These are phyloP conservation scores for Bipolaris bicolor DNA, from an alignment of 2,329 filamentous ascomycete species.

Conservation along the genomic window DNA sequence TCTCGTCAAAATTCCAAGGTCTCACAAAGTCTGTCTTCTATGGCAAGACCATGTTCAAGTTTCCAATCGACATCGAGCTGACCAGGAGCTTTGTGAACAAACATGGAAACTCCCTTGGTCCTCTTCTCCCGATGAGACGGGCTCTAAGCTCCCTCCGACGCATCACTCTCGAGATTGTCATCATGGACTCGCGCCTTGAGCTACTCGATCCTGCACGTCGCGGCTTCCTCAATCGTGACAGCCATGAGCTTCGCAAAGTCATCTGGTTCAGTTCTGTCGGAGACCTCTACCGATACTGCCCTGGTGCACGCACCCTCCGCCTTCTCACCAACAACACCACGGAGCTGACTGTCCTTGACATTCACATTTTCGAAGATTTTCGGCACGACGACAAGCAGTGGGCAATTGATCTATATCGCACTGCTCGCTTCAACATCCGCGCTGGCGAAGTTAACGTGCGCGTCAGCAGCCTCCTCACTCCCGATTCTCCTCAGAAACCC, in stretches of 20 bases:
- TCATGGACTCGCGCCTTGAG: conserved; percentile 15
- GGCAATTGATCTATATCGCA: conserved; percentile 7
- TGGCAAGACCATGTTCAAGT: conserved; percentile 11
- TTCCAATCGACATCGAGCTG: not conserved
- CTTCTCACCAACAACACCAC: conserved; percentile 11
- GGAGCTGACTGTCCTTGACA: conserved; percentile 11
- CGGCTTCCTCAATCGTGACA: not conserved
- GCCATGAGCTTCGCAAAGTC: not conserved
- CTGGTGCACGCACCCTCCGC: conserved; percentile 16
- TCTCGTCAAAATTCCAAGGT: conserved; percentile 10
- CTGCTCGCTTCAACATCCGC: conserved; percentile 10
- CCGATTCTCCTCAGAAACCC: not conserved
- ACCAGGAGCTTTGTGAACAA: not conserved
- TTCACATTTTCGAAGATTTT: conserved; percentile 15
- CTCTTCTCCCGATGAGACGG: conserved; percentile 2
- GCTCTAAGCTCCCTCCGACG: conserved; percentile 6
- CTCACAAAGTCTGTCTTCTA: conserved; percentile 21
- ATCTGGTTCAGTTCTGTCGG: conserved; percentile 2
- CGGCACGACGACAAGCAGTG: not conserved
- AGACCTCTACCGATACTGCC: conserved; percentile 17
- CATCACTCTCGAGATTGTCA: conserved; percentile 10
- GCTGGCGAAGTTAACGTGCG: conserved; percentile 16
- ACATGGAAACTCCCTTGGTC: not conserved
- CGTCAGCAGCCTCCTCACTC: not conserved
- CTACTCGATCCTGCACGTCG: too few relatives aligned